Evolutionary conservation across 2,329 filamentous ascomycete genomes (phyloP).

Genomic region (Coniochaeta sp.): DNA sequence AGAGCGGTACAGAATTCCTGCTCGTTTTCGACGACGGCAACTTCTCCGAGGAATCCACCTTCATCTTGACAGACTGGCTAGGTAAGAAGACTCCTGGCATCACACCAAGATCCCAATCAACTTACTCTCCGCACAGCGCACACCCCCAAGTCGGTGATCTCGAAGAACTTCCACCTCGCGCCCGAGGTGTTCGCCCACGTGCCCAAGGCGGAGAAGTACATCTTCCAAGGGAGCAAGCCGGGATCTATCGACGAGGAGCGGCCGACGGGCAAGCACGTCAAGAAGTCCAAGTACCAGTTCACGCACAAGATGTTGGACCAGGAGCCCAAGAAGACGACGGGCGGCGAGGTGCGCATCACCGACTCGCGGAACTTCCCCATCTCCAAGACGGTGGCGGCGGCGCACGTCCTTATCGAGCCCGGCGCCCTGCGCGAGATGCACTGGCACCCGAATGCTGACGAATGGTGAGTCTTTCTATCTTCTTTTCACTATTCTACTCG

Average conservation of each 20-base stretch:
- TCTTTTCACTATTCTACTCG: neutral
- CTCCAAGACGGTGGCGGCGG: conserved; percentile 65
- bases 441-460: conserved; percentile 74
- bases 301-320: conserved; percentile 67
- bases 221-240: conserved; percentile 63
- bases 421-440: conserved; percentile 73
- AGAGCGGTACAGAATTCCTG: conserved; percentile 48
- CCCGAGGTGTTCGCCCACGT: conserved; percentile 64
- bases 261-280: conserved; percentile 52
- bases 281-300: conserved; percentile 61
- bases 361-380: conserved; percentile 72
- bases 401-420: conserved; percentile 63
- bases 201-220: conserved; percentile 64
- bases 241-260: conserved; percentile 58
- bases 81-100: conserved; percentile 28
- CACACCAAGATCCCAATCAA: neutral
- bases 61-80: conserved; percentile 67
- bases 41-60: conserved; percentile 59
- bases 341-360: conserved; percentile 65
- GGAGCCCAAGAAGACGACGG: conserved; percentile 56
- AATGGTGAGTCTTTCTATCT: conserved; percentile 48
- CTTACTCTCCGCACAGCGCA: conserved; percentile 36
- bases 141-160: conserved; percentile 63
- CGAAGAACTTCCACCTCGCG: conserved; percentile 68
- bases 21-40: conserved; percentile 41